phyloP scores from a whole-genome alignment of 495 filamentous ascomycete genomes.

The Trichoderma gamsii region DNA sequence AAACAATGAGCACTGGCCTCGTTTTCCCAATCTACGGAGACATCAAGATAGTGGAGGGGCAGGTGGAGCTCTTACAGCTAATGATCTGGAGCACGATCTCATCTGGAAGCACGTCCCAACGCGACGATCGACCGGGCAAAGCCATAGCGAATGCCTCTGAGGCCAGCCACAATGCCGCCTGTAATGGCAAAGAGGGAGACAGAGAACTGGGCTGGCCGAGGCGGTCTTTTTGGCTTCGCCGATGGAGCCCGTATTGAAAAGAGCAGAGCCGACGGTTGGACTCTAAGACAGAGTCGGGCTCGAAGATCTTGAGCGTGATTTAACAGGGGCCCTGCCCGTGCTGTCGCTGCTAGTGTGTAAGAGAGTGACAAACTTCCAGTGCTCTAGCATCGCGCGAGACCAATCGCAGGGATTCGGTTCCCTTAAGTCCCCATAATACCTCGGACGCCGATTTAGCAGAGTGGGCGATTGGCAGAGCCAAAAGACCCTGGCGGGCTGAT shows the following conservation, averaged over 20 bases:
- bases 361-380: conserved; percentile 4
- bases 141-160: conserved; percentile 9
- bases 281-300: background rate
- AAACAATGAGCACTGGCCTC: conserved; percentile 14
- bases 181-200: background rate
- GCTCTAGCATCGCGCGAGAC: background rate
- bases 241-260: background rate
- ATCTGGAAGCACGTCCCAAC: conserved; percentile 48
- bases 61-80: conserved; percentile 50
- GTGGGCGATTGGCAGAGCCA: background rate
- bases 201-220: background rate
- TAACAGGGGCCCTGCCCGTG: conserved; percentile 7
- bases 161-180: conserved; percentile 1
- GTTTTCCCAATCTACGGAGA: background rate
- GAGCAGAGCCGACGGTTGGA: background rate
- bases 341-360: background rate
- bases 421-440: background rate
- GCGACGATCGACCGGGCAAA: background rate
- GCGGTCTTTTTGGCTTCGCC: background rate
- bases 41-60: conserved; percentile 1
- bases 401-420: conserved; percentile 7
- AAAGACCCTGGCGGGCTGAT: background rate
- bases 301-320: conserved; percentile 4
- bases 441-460: conserved; percentile 3
- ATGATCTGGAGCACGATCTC: conserved; percentile 73